Evolutionary conservation across 169 alveolate species (phyloP), one percentile per base, ranked within the genome.

Genomic region (Eimeria zaria): DNA sequence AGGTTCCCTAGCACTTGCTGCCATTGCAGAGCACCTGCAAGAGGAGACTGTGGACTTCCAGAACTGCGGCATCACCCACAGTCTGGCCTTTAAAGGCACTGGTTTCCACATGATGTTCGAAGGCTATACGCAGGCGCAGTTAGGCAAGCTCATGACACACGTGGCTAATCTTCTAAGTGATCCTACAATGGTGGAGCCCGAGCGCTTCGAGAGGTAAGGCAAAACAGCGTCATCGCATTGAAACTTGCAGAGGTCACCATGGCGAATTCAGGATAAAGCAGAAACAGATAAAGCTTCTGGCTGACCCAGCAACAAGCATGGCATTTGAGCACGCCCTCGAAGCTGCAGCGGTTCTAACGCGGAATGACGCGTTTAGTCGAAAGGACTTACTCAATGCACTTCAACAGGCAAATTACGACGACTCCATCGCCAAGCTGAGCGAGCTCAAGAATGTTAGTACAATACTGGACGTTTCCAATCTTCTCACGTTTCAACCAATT

Each of bases 321-420:
- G 97, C 97, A 46, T 95, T 78, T 73, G 96, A 95, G 53, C 97
- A 95, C 67, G 97, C 97, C 22, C 67, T 95, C 48, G 95, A 87
- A 80, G 95, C 97, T 36, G 95, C 95, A 14, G 91, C 95, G 6
- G 80, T 95, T 36, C 48, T 95, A 89, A 91, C 92, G 33, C 67
- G 89, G 41, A 95, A 89, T 89, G 95, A 88, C 67, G 97, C 95
- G 7, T 67, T 71, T 71, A 88, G 95, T 87, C 91, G 95, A 33
- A 73, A 80, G 80, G 95, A 89, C 30, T 62, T 95, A 60, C 97
- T 95, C 41, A 48, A 90, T 14, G 89, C 91, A 3, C 95, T 90
- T 74, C 81, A 90, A 44, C 90, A 74, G 62, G 41, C 95, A 6
- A 90, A 62, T 4, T 78, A 90, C 51, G 95, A 90, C 22, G 89